Base-by-base conservation (phyloP, 208 protist genomes). In the Leptomonas seymouri region DNA sequence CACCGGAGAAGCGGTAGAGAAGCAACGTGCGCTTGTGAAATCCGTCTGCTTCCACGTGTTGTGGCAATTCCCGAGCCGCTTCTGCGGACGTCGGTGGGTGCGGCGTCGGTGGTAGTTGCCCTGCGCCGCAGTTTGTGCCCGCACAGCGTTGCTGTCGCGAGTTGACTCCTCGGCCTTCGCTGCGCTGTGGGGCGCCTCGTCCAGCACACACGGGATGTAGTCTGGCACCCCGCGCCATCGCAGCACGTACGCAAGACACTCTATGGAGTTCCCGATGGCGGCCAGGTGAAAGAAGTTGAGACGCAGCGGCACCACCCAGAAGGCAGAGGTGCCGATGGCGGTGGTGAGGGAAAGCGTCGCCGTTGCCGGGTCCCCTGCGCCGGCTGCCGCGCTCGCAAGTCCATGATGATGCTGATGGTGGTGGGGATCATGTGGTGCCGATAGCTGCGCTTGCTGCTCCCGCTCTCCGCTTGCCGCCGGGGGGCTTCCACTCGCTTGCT, bases 251-350 rank as follows among this genome's bases (percentile, higher is more conserved):
- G 80, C 80, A 30, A 77, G 63, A 15, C 75, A 76, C 61, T 85
- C 80, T 1, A 71, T 78, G 7, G 80, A 85, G 67, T 85, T 65
- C 39, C 80, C 80, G 8, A 85, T 46, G 20, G 80, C 80, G 20
- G 72, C 67, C 1, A 76, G 76, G 69, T 85, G 80, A 39, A 85
- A 85, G 23, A 72, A 63, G n/a, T 73, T 81, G 7, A 63, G 51
- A 1, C 49, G 67, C 25, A 71, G 57, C 27, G 71, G 56, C 28
- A 30, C 54, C 27, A 63, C 46, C 59, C 72, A 67, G 49, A 71
- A 67, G 42, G 50, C 72, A 6, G 56, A 34, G 41, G 45, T 20
- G 7, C 58, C 63, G 44, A 41, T 56, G 30, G 63, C 46, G 8
- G 56, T 44, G 64, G 53, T 42, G 49, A 71, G 72, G 21, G 57